Percentiles rank a stretch among this genome's conserved stretches.
phyloP scores from a whole-genome alignment of 495 filamentous ascomycete species.

The Aspergillus incahuasiensis region DNA sequence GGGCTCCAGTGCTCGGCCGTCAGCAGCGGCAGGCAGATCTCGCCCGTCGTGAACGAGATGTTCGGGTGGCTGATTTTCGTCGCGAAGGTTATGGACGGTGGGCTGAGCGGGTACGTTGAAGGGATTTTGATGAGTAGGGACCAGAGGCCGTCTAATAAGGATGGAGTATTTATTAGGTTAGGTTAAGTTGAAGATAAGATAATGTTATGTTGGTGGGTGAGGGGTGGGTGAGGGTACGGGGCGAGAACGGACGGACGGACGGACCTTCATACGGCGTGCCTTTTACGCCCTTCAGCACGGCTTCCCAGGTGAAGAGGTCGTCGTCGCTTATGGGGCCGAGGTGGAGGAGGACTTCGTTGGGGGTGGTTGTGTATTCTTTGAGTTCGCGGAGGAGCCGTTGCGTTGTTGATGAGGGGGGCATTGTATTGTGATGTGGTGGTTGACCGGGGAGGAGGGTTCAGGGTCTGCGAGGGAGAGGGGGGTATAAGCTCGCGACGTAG shows the following conservation, averaged over 20 bases:
- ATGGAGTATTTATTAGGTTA: no score
- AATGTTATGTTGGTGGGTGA: background rate
- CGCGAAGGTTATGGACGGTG: constrained; percentile 71
- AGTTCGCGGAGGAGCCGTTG: constrained; percentile 66
- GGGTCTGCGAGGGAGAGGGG: background rate
- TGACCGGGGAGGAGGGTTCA: no score
- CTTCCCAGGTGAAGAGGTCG: constrained; percentile 71
- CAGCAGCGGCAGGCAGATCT: constrained; percentile 89
- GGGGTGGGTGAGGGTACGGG: no score
- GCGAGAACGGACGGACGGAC: no score
- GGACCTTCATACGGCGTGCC: constrained; percentile 70
- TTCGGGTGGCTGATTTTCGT: constrained; percentile 87
- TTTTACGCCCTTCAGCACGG: constrained; percentile 67
- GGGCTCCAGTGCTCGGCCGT: constrained; percentile 62
- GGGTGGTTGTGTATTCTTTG: constrained; percentile 51
- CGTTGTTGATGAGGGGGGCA: constrained; percentile 33
- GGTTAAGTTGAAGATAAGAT: no score
- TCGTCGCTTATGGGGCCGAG: constrained; percentile 66
- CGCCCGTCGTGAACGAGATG: constrained; percentile 72
- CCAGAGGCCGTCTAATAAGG: constrained; percentile 89
- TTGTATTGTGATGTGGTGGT: no score
- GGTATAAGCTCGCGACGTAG: background rate
- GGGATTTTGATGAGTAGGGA: constrained; percentile 74
- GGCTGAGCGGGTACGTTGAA: constrained; percentile 66
- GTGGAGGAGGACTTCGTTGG: constrained; percentile 51